These are phyloP conservation scores for Chrysoporthe puriensis DNA, from an alignment of 2,329 filamentous ascomycete genomes.

Conservation along the genomic window DNA sequence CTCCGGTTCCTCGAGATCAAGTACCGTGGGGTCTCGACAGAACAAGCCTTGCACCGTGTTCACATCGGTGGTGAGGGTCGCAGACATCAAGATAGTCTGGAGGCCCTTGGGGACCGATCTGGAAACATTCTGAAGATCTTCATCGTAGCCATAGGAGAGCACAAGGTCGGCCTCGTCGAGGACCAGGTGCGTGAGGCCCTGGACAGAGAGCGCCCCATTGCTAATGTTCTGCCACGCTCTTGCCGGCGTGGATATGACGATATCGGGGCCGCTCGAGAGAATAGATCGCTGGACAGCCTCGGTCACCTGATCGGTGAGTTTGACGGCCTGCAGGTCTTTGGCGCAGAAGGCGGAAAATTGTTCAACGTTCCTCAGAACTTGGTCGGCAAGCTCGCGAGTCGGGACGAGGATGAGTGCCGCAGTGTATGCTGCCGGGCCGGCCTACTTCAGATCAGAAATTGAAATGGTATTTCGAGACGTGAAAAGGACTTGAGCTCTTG, in stretches of 20 bases:
- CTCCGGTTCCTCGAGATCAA: constrained; percentile 84
- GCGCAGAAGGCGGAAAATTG: constrained; percentile 81
- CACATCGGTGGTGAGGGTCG: constrained; percentile 86
- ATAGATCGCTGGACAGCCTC: constrained; percentile 87
- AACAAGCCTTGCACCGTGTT: constrained; percentile 85
- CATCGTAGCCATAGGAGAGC: constrained; percentile 90
- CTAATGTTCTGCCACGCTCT: constrained; percentile 79
- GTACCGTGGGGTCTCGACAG: constrained; percentile 75
- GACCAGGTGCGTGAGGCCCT: constrained; percentile 75
- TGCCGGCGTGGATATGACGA: constrained; percentile 90
- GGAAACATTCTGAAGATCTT: constrained; percentile 81
- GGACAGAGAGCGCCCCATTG: constrained; percentile 69
- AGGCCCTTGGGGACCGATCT: constrained; percentile 80
- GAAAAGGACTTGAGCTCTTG: constrained; percentile 21
- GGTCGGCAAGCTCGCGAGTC: constrained; percentile 90
- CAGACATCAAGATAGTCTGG: constrained; percentile 92
- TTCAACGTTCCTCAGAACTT: constrained; percentile 80
- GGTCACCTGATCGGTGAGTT: constrained; percentile 87
- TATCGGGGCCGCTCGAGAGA: constrained; percentile 82
- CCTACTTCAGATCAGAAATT: constrained; percentile 39
- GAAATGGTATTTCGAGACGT: constrained; percentile 25
- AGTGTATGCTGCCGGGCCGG: constrained; percentile 57
- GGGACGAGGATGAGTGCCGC: constrained; percentile 89
- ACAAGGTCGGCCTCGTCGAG: constrained; percentile 95
- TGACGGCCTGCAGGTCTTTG: constrained; percentile 80